These are phyloP conservation scores for Colletotrichum somersetense DNA, from an alignment of 2,329 filamentous ascomycete species.

Conservation along the genomic window DNA sequence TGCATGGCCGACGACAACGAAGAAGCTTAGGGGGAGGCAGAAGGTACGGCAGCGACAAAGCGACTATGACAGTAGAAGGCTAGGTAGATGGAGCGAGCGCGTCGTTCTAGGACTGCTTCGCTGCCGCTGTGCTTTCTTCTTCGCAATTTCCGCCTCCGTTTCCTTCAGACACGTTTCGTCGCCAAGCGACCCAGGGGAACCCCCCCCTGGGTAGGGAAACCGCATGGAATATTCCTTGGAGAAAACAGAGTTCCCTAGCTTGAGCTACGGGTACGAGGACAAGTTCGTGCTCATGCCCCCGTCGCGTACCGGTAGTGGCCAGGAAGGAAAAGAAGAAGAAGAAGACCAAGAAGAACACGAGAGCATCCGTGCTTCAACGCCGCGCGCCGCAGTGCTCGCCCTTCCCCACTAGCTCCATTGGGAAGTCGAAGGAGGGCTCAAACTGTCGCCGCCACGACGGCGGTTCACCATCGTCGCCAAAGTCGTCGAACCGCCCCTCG, in stretches of 20 bases:
- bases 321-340: not conserved
- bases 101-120: not conserved
- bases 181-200: constrained; percentile 6
- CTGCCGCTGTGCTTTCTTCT: not conserved
- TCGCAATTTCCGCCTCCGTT: not conserved
- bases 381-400: not conserved
- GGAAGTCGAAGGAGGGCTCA: too few species aligned
- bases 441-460: too few species aligned
- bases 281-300: not conserved
- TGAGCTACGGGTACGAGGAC: not conserved
- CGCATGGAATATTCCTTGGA: constrained; percentile 27
- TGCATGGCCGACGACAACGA: not conserved
- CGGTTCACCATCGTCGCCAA: too few species aligned
- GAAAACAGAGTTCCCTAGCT: not conserved
- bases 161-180: constrained; percentile 2
- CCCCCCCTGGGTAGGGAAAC: not conserved
- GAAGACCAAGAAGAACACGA: not conserved
- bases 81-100: not conserved
- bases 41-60: not conserved
- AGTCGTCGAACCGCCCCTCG: not conserved
- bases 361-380: not conserved
- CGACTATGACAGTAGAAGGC: not conserved
- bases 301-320: not conserved
- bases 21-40: not conserved
- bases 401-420: not conserved